phyloP scores from a whole-genome alignment of 192 early-diverging fungal species.

The Coemansia biformis region DNA sequence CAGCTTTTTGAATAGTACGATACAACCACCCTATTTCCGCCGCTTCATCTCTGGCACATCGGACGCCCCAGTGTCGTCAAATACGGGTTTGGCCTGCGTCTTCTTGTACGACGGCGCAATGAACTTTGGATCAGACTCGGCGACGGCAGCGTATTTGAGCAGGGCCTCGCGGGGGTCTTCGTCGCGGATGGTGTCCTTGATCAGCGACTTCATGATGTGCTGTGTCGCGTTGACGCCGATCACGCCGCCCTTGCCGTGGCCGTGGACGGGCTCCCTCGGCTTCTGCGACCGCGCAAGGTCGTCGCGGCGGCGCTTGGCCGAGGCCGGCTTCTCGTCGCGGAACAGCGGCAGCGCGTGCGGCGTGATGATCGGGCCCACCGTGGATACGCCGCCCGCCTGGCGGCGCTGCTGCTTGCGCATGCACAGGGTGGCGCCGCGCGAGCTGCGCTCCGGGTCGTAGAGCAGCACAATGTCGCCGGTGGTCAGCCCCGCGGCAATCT shows the following conservation, averaged over 20 bases:
- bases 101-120: conserved; percentile 74
- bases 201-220: conserved; percentile 75
- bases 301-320: conserved; percentile 64
- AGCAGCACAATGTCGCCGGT: conserved; percentile 71
- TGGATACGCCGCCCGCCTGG: background rate
- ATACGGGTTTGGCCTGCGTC: conserved; percentile 69
- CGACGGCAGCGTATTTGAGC: conserved; percentile 75
- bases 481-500: conserved; percentile 74
- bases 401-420: conserved; percentile 44
- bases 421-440: conserved; percentile 69
- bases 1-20: too few species aligned
- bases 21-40: conserved; percentile 22
- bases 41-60: conserved; percentile 35
- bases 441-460: conserved; percentile 65
- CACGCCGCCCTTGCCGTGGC: conserved; percentile 79
- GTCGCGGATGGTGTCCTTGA: conserved; percentile 68
- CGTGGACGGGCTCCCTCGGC: conserved; percentile 67
- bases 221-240: conserved; percentile 80
- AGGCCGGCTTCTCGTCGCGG: conserved; percentile 61
- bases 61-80: conserved; percentile 41
- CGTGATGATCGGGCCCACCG: conserved; percentile 68
- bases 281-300: conserved; percentile 60
- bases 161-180: conserved; percentile 93
- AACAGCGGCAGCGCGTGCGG: conserved; percentile 88
- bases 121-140: conserved; percentile 81